Base-by-base conservation (phyloP, 768 basidiomycete species). In the Phylloporus sp. region DNA sequence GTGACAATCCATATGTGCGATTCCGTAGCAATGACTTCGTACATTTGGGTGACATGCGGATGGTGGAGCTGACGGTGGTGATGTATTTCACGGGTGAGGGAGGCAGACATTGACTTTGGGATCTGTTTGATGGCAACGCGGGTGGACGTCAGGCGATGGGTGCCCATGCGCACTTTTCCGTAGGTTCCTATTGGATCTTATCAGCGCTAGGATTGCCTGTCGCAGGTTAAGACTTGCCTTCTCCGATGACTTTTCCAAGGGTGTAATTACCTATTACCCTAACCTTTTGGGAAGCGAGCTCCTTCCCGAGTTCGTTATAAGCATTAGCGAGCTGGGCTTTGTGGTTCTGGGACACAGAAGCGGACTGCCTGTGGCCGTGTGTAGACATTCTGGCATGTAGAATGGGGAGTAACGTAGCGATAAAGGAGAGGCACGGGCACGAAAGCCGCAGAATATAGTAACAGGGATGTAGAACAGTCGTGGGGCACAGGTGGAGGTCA, bases 71-170 rank as follows among this genome's bases (percentile, higher is more conserved):
- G 89, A 45, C 95, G 88, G 72, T 99, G 95, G 63, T 99, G 97
- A 65, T 99, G 95, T 49, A 99, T 97, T 73, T 99, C 95, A 57
- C 95, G 84, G 24, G 97, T 99, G 35, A 99, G 79, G 16, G 88
- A 80, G 6, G 94, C 81, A 28, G 95, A 91, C 77, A 93, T 82
- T 51, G 85, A 82, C 70, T 98, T 98, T 32, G 95, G 92, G 57
- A 97, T 95, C 71, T 97, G 95, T 73, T 99, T 99, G 74, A 99
- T 87, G 49, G 95, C 95, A 59, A 95, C 95, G 47, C 92, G 83
- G 40, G 86, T 86, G 7, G 88, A 88, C 3, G 95, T 94, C 42
- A 97, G 77, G 52, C 95, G 88, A 68, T 99, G 94, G 1, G 88
- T 92, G 47, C 94, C 97, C 66, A 99, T 77, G 46, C 94, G 85